These are phyloP conservation scores for Allomyces macrogynus DNA, from an alignment of 192 early-diverging fungal genomes.

Conservation along the genomic window DNA sequence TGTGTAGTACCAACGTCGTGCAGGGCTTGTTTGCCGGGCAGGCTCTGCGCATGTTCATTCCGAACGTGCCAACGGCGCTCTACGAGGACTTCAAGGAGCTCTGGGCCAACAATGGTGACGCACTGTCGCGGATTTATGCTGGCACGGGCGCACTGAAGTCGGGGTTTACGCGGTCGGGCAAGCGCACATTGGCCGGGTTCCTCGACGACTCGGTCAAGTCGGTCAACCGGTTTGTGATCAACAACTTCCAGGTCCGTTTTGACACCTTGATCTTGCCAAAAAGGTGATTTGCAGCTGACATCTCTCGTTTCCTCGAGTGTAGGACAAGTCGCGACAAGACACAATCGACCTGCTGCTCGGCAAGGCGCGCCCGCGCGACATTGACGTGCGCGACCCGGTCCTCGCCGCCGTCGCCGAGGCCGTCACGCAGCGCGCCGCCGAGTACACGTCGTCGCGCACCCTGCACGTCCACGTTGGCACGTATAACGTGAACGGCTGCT, in stretches of 20 bases:
- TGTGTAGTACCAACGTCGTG: slow-evolving; percentile 84
- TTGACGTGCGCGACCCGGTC: slow-evolving; percentile 17
- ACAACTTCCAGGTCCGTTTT: slow-evolving; percentile 39
- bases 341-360: slow-evolving; percentile 76
- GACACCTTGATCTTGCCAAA: no score
- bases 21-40: slow-evolving; percentile 51
- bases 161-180: slow-evolving; percentile 71
- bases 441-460: slow-evolving; percentile 34
- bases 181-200: slow-evolving; percentile 58
- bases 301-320: slow-evolving; percentile 4
- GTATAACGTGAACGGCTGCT: slow-evolving; percentile 78
- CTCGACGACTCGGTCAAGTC: slow-evolving; percentile 85
- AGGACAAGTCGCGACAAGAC: slow-evolving; percentile 84
- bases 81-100: slow-evolving; percentile 32
- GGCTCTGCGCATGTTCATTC: slow-evolving; percentile 22
- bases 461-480: slow-evolving; percentile 63
- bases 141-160: slow-evolving; percentile 93
- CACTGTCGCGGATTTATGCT: slow-evolving; percentile 76
- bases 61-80: slow-evolving; percentile 7
- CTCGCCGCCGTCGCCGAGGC: slow-evolving; percentile 14
- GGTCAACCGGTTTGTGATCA: slow-evolving; percentile 80
- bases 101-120: slow-evolving; percentile 81
- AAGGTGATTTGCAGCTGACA: no score
- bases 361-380: slow-evolving; percentile 6
- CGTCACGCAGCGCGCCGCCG: slow-evolving; percentile 14